Base-by-base conservation (phyloP, 495 filamentous ascomycete species). In the Podospora anserina region DNA sequence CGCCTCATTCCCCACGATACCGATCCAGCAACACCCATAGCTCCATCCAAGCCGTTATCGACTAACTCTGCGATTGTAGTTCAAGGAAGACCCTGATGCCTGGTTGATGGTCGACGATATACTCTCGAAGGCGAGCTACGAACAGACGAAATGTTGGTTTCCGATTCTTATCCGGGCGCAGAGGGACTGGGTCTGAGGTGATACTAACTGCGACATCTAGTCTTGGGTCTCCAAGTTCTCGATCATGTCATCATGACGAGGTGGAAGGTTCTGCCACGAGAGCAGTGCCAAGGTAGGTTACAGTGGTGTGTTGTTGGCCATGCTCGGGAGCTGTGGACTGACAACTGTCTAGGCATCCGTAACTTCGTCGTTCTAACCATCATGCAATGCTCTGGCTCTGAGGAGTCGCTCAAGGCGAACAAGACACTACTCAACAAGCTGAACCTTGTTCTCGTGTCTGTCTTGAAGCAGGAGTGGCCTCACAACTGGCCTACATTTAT, bases 401-500 rank as follows among this genome's bases (percentile, higher is more conserved):
- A 97, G 77, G 94, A 97, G 75, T 90, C 88, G 69, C 85, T 97
- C 53, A 88, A 88, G 71, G 82, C 83, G 65, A 88, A 99, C 75
- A 88, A 91, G 68, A 91, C 92, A 55, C 90, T 99, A 32, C 79
- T 99, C 74, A 98, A 97, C 84, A 98, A 99, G 82, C 87, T 99
- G 59, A 98, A 99, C 71, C 87, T 99, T 64, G 94, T 97, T 26
- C 89, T 99, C 64, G 92, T 99, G 70, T 96, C 92, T 49, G 95
- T 99, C 66, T 81, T 99, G 73, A 99, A 99, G 83, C 95, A 99
- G 80, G 95, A 99, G 79, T 99, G 95, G 95, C 95, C 95, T n/a
- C 94, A 97, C 78, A 95, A 98, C 82, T 99, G 95, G 95, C 95
- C 96, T 9, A 97, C 92, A 7, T 99, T 99, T 79, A 97, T 98